A percentile compares a stretch with the other conserved stretches of the same genome.
Evolutionary conservation across 1,284 basidiomycete genomes (phyloP).

Genomic region (Phellinidium pouzarii): DNA sequence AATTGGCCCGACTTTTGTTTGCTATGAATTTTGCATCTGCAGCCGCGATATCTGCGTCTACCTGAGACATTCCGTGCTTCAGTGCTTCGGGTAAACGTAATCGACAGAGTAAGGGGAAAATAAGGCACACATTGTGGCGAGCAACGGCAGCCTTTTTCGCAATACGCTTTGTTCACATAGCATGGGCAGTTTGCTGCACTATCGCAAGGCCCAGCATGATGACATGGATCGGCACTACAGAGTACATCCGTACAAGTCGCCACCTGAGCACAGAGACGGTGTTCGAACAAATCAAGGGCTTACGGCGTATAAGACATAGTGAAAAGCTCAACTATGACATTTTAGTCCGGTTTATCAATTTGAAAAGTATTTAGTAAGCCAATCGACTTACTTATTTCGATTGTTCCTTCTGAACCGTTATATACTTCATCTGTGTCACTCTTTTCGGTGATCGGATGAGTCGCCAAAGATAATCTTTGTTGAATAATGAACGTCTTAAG

Average conservation of each 20-base stretch:
- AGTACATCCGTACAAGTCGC: neutral
- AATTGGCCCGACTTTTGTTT: neutral
- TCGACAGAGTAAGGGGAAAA: neutral
- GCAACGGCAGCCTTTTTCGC: slow-evolving; percentile 36
- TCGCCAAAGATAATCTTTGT: neutral
- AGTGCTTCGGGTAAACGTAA: neutral
- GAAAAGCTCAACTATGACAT: neutral
- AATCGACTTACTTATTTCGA: neutral
- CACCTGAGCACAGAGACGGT: neutral
- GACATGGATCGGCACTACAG: slow-evolving; percentile 26
- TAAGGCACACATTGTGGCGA: slow-evolving; percentile 28
- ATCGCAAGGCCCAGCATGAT: slow-evolving; percentile 36
- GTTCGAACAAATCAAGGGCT: neutral
- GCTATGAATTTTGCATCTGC: slow-evolving; percentile 30
- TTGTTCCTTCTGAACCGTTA: neutral
- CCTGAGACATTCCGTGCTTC: slow-evolving; percentile 26
- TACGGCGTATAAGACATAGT: neutral
- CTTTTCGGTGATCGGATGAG: neutral
- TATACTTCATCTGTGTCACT: neutral
- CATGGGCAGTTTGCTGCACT: slow-evolving; percentile 30
- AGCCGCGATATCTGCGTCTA: slow-evolving; percentile 34
- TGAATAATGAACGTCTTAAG: neutral
- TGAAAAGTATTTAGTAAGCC: neutral
- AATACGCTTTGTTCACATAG: slow-evolving; percentile 29
- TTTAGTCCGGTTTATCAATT: too few relatives aligned